These are phyloP conservation scores for Colletotrichum eleusines DNA, from an alignment of 2,329 filamentous ascomycete genomes.

Conservation along the genomic window DNA sequence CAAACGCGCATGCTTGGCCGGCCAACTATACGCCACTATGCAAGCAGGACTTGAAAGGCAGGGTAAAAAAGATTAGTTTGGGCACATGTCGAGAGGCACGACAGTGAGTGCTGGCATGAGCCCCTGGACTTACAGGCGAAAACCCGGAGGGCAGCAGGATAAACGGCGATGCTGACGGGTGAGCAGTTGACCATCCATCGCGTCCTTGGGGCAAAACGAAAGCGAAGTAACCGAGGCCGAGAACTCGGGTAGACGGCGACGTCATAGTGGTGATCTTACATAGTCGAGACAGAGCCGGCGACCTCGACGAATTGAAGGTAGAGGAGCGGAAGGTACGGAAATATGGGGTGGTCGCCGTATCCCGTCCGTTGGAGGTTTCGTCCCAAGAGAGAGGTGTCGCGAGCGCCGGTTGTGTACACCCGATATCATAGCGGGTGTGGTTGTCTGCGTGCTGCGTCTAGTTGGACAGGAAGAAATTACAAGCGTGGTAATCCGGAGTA, in stretches of 20 bases:
- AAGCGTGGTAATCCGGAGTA: no score
- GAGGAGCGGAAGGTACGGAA: slow-evolving; percentile 3
- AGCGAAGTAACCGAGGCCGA: slow-evolving; percentile 3
- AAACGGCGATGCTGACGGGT: not conserved
- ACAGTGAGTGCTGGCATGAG: slow-evolving; percentile 9
- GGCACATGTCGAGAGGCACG: slow-evolving; percentile 1
- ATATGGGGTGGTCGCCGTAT: slow-evolving; percentile 20
- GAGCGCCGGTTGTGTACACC: slow-evolving; percentile 2
- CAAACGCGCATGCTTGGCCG: not conserved
- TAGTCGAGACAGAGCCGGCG: not conserved
- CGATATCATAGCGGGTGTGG: slow-evolving; percentile 13
- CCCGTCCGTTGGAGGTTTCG: slow-evolving; percentile 18
- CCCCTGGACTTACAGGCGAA: slow-evolving; percentile 22
- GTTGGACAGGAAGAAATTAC: no score
- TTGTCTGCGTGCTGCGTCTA: no score
- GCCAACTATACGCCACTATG: slow-evolving; percentile 26
- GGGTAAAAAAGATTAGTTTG: slow-evolving; percentile 2
- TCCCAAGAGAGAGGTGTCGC: slow-evolving; percentile 10
- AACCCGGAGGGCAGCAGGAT: not conserved
- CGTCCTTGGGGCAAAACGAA: not conserved
- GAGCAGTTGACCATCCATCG: not conserved
- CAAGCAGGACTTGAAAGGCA: slow-evolving; percentile 34
- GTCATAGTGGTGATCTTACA: slow-evolving; percentile 28
- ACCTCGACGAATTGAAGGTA: slow-evolving; percentile 4
- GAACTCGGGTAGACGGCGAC: slow-evolving; percentile 25